Percentiles rank a stretch among this genome's conserved stretches.
phyloP scores from a whole-genome alignment of 768 basidiomycete species.

The Hirschioporus abietinus region DNA sequence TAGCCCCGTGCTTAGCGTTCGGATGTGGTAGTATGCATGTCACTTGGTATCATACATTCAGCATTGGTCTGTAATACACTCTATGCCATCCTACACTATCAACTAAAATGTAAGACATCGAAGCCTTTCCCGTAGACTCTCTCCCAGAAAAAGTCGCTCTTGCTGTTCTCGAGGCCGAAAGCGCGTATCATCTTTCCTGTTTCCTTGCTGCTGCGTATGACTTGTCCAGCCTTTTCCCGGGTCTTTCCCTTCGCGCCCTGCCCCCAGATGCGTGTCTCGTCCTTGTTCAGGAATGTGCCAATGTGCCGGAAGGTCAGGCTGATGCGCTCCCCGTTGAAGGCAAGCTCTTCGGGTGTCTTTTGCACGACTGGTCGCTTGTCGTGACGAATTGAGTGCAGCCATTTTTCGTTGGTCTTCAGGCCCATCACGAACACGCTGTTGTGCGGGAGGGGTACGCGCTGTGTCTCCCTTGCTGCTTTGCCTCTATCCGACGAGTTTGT shows the following conservation, averaged over 20 bases:
- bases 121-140: slow-evolving; percentile 58
- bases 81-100: neutral
- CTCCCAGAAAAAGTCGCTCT: slow-evolving; percentile 68
- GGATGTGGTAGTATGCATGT: neutral
- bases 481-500: neutral
- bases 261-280: slow-evolving; percentile 55
- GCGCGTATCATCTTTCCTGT: slow-evolving; percentile 46
- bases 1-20: neutral
- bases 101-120: slow-evolving; percentile 58
- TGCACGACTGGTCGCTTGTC: slow-evolving; percentile 58
- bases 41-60: neutral
- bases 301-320: slow-evolving; percentile 78
- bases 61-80: neutral
- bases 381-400: slow-evolving; percentile 72
- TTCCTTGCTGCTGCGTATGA: slow-evolving; percentile 47
- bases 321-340: slow-evolving; percentile 59
- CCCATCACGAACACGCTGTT: slow-evolving; percentile 84
- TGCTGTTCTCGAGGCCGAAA: slow-evolving; percentile 73
- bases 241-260: slow-evolving; percentile 69
- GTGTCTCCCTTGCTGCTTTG: slow-evolving; percentile 23
- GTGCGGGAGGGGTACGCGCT: slow-evolving; percentile 70
- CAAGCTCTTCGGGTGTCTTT: slow-evolving; percentile 53
- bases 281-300: slow-evolving; percentile 62
- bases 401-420: slow-evolving; percentile 61
- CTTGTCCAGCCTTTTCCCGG: slow-evolving; percentile 44